Base-by-base conservation (phyloP, 1,284 basidiomycete genomes). In the Prillingera fragicola region DNA sequence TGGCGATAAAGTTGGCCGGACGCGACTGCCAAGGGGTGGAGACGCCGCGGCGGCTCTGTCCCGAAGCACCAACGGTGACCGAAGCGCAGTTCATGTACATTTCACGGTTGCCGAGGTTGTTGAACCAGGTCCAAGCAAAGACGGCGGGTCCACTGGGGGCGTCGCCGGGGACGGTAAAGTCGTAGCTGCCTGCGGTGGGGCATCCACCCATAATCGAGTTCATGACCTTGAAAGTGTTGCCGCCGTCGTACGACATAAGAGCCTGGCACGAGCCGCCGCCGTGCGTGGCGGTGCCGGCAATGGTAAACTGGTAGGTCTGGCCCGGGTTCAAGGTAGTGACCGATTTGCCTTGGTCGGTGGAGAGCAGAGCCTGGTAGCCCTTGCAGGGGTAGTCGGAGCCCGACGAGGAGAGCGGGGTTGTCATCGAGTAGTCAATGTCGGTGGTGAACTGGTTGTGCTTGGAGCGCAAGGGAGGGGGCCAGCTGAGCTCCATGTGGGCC, bases 81-180 rank as follows among this genome's bases (percentile, higher is more conserved):
- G n/a, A n/a, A n/a, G n/a, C n/a, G n/a, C n/a, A n/a, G n/a, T n/a
- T n/a, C n/a, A n/a, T 28, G n/a, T n/a, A 28, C 26, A 28, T 28
- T 28, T 28, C 26, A 9, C 26, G 26, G 26, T 28, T 70, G 4
- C 67, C 67, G n/a, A 39, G 23, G 33, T 47, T 38, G 52, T 73
- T 73, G 59, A 68, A 68, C 71, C 72, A 73, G 8, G 54, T 62
- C 72, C 72, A 73, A n/a, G 59, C 56, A 39, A 73, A 70, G 9
- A 71, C 46, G 3, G 67, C 71, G 24, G 66, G 56, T 5, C 62
- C 67, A 4, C 56, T 51, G 0, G 70, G 69, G 1, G 69, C 59
- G n/a, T 60, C 53, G 12, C 28, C 31, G 1, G 72, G 71, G 19
- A 73, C 62, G 1, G 55, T 49, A 17, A 73, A 48, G 17, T 55